A percentile compares a stretch with the other conserved stretches of the same genome.
Evolutionary conservation across 2,329 filamentous ascomycete genomes (phyloP).

Genomic region (Chaetomium sp.): DNA sequence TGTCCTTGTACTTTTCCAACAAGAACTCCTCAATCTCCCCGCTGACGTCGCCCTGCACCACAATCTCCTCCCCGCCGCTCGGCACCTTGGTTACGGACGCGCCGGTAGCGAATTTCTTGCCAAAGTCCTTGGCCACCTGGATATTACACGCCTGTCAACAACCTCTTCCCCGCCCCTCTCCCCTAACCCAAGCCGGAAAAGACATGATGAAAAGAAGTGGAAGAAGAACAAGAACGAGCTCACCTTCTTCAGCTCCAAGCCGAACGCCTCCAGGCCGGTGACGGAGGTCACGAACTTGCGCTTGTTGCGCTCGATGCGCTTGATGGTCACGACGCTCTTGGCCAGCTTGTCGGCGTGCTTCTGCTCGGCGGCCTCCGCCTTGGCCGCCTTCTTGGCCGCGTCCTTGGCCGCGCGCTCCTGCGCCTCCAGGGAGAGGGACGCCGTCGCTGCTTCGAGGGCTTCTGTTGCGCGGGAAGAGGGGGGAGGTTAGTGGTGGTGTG

Average conservation of each 20-base stretch:
- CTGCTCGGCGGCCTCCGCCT: conserved; percentile 83
- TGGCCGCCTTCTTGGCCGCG: conserved; percentile 93
- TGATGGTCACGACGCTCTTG: conserved; percentile 82
- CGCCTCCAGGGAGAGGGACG: conserved; percentile 83
- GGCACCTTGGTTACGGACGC: conserved; percentile 87
- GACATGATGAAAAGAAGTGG: neutral
- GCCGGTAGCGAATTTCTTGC: conserved; percentile 98
- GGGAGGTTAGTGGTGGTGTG: conserved; percentile 12
- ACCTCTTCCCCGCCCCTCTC: neutral
- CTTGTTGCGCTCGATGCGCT: conserved; percentile 97
- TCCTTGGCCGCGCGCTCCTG: conserved; percentile 96
- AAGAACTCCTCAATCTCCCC: conserved; percentile 93
- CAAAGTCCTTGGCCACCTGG: conserved; percentile 84
- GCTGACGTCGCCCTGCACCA: conserved; percentile 94
- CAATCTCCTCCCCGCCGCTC: conserved; percentile 90
- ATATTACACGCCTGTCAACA: neutral
- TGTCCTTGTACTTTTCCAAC: conserved; percentile 81
- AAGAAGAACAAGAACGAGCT: neutral
- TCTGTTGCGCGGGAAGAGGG: conserved; percentile 50
- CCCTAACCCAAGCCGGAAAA: neutral
- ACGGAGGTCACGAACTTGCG: conserved; percentile 94
- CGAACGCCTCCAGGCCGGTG: conserved; percentile 86
- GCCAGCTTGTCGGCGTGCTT: conserved; percentile 83
- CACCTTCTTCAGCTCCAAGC: conserved; percentile 87
- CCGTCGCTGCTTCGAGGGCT: conserved; percentile 80